Conservation (phyloP, 208 protist genomes). For the Borovskyia barvae region DNA sequence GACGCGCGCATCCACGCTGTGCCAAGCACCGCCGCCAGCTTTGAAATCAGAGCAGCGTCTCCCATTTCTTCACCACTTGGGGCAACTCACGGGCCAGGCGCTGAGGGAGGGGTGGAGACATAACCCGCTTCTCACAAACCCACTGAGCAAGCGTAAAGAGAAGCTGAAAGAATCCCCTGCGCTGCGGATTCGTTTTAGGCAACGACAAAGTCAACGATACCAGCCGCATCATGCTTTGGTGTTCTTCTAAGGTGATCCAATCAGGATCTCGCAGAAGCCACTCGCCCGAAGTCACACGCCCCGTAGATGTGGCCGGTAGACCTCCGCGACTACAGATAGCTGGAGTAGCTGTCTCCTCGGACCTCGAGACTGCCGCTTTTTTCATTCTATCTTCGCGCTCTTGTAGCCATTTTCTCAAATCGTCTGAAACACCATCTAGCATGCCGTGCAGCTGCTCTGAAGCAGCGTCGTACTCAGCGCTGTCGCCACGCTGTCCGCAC, state of each 20-base stretch:
- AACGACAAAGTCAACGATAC: constrained; percentile 25
- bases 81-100: constrained; percentile 52
- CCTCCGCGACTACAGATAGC: background rate
- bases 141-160: constrained; percentile 55
- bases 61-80: constrained; percentile 26
- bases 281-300: background rate
- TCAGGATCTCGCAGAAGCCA: constrained; percentile 12
- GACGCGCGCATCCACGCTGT: too few species aligned
- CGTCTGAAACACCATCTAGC: constrained; percentile 4
- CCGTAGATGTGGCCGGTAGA: background rate
- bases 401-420: constrained; percentile 19
- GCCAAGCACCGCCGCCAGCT: too few species aligned
- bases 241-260: constrained; percentile 32
- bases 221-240: constrained; percentile 24
- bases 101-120: constrained; percentile 9
- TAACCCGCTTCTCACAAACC: constrained; percentile 32
- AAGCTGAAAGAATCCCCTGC: constrained; percentile 40
- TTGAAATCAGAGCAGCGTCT: constrained; percentile 1
- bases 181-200: constrained; percentile 8
- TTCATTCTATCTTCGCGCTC: constrained; percentile 7
- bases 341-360: background rate
- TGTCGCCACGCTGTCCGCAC: constrained; percentile 27
- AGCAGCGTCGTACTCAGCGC: constrained; percentile 24
- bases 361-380: background rate
- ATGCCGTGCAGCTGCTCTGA: constrained; percentile 32